A percentile compares a stretch with the other conserved stretches of the same genome.
phyloP scores from a whole-genome alignment of 345 rosid species.

The Noccaea caerulescens region DNA sequence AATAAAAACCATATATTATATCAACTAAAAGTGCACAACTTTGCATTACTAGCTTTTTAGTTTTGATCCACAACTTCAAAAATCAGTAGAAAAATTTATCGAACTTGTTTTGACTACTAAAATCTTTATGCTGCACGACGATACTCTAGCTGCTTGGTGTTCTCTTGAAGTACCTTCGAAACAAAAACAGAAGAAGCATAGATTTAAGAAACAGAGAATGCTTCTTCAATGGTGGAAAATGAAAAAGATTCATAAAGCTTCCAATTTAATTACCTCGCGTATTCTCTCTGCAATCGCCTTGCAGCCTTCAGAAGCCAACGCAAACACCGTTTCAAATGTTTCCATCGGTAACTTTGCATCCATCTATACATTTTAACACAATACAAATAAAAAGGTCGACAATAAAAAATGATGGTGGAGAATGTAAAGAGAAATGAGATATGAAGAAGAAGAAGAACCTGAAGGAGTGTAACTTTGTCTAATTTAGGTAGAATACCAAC shows the following conservation, averaged over 20 bases:
- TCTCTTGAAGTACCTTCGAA: slow-evolving; percentile 69
- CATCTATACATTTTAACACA: slow-evolving; percentile 58
- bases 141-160: slow-evolving; percentile 80
- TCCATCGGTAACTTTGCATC: slow-evolving; percentile 81
- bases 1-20: background rate
- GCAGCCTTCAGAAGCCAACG: slow-evolving; percentile 85
- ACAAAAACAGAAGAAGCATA: slow-evolving; percentile 9
- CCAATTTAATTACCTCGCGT: slow-evolving; percentile 55
- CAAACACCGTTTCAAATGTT: slow-evolving; percentile 85
- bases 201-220: slow-evolving; percentile 23
- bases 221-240: slow-evolving; percentile 5
- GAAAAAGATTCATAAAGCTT: background rate
- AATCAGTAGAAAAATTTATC: background rate
- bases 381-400: background rate
- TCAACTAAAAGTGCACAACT: slow-evolving; percentile 8
- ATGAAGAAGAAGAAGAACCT: slow-evolving; percentile 53
- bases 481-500: slow-evolving; percentile 81
- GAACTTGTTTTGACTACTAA: background rate
- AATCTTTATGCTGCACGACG: slow-evolving; percentile 57
- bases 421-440: slow-evolving; percentile 9
- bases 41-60: slow-evolving; percentile 11
- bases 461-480: slow-evolving; percentile 96
- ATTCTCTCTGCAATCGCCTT: slow-evolving; percentile 80
- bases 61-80: background rate
- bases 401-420: background rate